Percentiles rank a stretch among this genome's conserved stretches.
Conservation (phyloP, 257 asterid species). For the Rauvolfia tetraphylla region DNA sequence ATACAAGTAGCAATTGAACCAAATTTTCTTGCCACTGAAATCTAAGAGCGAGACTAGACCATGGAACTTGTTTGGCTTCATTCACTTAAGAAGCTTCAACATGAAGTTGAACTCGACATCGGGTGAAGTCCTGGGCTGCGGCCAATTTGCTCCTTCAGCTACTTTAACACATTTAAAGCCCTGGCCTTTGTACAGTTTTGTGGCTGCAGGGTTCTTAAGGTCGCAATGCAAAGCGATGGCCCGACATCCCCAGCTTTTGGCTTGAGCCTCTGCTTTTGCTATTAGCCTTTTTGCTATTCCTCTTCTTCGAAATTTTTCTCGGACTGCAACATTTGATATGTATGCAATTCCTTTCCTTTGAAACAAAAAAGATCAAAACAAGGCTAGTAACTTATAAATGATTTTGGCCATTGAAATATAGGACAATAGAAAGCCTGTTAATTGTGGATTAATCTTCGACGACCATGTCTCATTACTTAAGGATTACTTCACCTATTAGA, state of each 20-base stretch:
- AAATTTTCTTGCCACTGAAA: neutral
- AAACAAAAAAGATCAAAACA: neutral
- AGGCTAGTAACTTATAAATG: neutral
- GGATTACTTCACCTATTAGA: no score
- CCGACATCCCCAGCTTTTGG: conserved; percentile 83
- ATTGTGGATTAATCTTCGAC: neutral
- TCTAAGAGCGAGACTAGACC: neutral
- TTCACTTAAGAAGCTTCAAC: conserved; percentile 65
- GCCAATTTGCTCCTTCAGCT: conserved; percentile 85
- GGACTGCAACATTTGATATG: conserved; percentile 86
- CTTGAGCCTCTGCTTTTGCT: conserved; percentile 74
- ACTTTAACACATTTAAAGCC: conserved; percentile 63
- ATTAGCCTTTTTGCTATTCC: conserved; percentile 73
- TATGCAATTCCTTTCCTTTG: conserved; percentile 81
- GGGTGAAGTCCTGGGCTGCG: conserved; percentile 64
- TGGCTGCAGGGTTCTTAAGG: conserved; percentile 66
- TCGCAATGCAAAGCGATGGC: conserved; percentile 85
- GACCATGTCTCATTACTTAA: no score
- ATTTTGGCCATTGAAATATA: no score
- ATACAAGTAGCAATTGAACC: neutral
- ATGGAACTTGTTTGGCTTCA: conserved; percentile 4
- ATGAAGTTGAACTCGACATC: conserved; percentile 68
- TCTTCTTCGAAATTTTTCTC: conserved; percentile 60
- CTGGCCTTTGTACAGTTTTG: conserved; percentile 46
- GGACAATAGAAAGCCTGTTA: neutral